Evolutionary conservation across 2,329 filamentous ascomycete species (phyloP), one percentile per base, ranked within the genome.

Genomic region (Aspergillus viridinutans): DNA sequence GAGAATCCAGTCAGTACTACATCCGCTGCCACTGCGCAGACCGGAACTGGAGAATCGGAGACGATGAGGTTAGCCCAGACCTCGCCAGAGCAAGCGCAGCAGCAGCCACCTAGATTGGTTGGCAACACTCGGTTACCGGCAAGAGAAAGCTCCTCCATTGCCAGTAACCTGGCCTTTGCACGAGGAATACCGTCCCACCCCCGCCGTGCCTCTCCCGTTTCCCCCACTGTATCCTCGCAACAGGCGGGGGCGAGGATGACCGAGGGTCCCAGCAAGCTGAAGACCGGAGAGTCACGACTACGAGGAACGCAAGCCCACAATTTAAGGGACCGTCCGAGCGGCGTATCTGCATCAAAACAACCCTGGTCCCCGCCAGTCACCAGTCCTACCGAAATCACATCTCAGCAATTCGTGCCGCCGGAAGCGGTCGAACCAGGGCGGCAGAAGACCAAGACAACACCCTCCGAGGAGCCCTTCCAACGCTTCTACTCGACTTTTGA

Each of bases 401-500:
- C 69, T 3, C 72, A 72, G 35, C 62, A 76, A 59, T 61, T 67
- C 35, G 67, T 68, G 20, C 69, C 69, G 3, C 40, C 68, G 8
- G 64, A 72, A 47, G 49, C 67, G 2, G 66, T 67, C n/a, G 71
- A 76, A 50, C 28, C 63, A 3, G 38, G 59, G 42, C 61, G 50
- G 21, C 53, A 51, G 9, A 65, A 60, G 25, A 53, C 62, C 32
- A 63, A 58, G 29, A 61, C 59, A 23, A 60, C 70, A 12, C 49
- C 64, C 6, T 67, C 75, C 1, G 90, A 96, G 32, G 92, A 93
- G 56, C 88, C 90, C 5, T 99, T 97, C 70, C 85, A 90, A 6
- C 85, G 87, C 54, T 99, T 97, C 76, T 99, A 97, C 75, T 92
- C 84, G 57, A 92, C 91, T 1, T 96, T 97, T 67, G 92, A 92